Evolutionary conservation across 2,329 filamentous ascomycete genomes (phyloP).

Genomic region (Penicillium rolfsii): DNA sequence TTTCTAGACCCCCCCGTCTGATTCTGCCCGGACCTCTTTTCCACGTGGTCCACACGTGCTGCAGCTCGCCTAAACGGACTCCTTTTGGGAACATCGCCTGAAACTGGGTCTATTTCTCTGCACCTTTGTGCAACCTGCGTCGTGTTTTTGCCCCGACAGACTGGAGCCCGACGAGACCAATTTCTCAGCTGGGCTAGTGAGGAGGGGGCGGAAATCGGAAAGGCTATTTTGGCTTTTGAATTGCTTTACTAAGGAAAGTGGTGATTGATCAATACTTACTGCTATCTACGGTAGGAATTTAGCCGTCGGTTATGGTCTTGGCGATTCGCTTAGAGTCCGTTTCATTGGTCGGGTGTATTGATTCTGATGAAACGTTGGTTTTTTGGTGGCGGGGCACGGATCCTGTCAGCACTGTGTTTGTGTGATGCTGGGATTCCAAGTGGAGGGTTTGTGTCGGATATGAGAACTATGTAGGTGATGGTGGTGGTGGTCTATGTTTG

Average conservation of each 20-base stretch:
- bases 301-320: neutral
- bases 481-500: neutral
- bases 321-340: neutral
- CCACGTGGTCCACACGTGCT: constrained; percentile 33
- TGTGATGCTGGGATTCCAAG: neutral
- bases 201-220: neutral
- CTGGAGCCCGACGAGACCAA: neutral
- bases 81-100: constrained; percentile 9
- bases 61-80: constrained; percentile 28
- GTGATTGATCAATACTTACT: neutral
- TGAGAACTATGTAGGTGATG: neutral
- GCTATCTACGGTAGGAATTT: neutral
- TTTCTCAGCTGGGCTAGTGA: neutral
- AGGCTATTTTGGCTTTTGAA: neutral
- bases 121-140: constrained; percentile 9
- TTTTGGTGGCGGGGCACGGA: constrained; percentile 1
- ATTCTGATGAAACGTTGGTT: neutral
- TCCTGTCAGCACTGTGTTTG: constrained; percentile 3
- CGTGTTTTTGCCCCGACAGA: constrained; percentile 20
- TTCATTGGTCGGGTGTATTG: neutral
- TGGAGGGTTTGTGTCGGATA: neutral
- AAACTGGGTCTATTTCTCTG: neutral
- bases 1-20: neutral
- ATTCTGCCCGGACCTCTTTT: constrained; percentile 7
- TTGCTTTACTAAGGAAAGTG: neutral